Evolutionary conservation across 495 filamentous ascomycete species (phyloP), one percentile per base, ranked within the genome.

Genomic region (Daldinia caldariorum): DNA sequence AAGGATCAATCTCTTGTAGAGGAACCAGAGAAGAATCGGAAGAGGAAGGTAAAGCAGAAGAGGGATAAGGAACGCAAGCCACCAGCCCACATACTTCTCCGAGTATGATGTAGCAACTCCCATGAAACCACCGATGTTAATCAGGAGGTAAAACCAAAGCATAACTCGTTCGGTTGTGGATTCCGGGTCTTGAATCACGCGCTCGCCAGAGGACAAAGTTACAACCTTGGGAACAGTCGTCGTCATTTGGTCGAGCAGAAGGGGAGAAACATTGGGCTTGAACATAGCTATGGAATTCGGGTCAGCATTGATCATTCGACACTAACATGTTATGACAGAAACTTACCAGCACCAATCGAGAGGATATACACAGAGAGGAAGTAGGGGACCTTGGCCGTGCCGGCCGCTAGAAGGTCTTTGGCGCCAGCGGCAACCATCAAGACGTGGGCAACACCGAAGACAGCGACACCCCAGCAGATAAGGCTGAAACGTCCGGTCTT

Each of bases 51-150:
- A 89, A 47, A 89, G 81, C 58, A 88, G 78, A 20, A 87, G 82
- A 41, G 89, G 89, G 37, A 95, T 87, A 51, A 93, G 79, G 78
- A 89, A 94, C n/a, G 88, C 81, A 31, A 83, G 74, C 89, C 89
- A 94, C 84, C 90, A 93, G 57, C 87, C 90, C 31, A 89, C 82
- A 70, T 82, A 83, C 58, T 83, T 83, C 70, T 83, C 82, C 9
- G 81, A 76, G 63, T 83, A 83, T 2, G 81, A 74, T 5, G 82
- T 83, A 4, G 82, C 81, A 34, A 83, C 78, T 88, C 83, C 66
- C 86, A 83, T 66, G 84, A 89, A 70, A 88, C 87, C 57, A 84
- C 84, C 86, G 61, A 96, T 69, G 81, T 97, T 87, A 70, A 85
- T 86, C 67, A 85, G 82, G 73, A 87, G 85, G 67, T 89, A 90